phyloP scores from a whole-genome alignment of 805 yeast species.

The Ogataea saltuana region DNA sequence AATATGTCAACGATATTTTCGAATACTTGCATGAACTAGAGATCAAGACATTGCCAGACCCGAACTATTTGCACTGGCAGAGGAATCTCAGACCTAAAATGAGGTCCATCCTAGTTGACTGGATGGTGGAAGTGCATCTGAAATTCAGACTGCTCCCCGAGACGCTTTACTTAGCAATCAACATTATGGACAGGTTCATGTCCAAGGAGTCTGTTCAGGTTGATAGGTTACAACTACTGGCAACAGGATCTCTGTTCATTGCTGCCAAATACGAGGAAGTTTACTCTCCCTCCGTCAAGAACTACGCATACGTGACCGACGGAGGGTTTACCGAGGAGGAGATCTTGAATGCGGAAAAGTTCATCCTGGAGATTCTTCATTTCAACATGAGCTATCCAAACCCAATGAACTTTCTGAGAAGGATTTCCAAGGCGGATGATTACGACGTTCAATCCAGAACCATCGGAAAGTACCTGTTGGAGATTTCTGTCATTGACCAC shows the following conservation, averaged over 20 bases:
- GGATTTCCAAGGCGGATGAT: slow-evolving; percentile 89
- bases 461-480: slow-evolving; percentile 80
- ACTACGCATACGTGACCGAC: slow-evolving; percentile 86
- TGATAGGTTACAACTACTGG: slow-evolving; percentile 79
- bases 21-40: slow-evolving; percentile 75
- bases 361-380: slow-evolving; percentile 66
- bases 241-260: slow-evolving; percentile 81
- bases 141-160: slow-evolving; percentile 83
- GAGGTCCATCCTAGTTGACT: slow-evolving; percentile 87
- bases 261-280: slow-evolving; percentile 96
- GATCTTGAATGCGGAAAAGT: slow-evolving; percentile 80
- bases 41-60: slow-evolving; percentile 67
- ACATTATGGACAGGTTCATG: slow-evolving; percentile 85
- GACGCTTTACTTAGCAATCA: slow-evolving; percentile 78
- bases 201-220: slow-evolving; percentile 71
- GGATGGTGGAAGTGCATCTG: slow-evolving; percentile 89
- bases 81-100: slow-evolving; percentile 72
- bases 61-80: slow-evolving; percentile 66
- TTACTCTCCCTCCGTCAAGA: slow-evolving; percentile 78
- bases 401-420: slow-evolving; percentile 85
- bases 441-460: slow-evolving; percentile 84
- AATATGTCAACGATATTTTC: slow-evolving; percentile 86
- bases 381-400: slow-evolving; percentile 83
- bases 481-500: slow-evolving; percentile 74
- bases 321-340: slow-evolving; percentile 81